phyloP scores from a whole-genome alignment of 129 eudicot genomes.

The Saposhnikovia divaricata region DNA sequence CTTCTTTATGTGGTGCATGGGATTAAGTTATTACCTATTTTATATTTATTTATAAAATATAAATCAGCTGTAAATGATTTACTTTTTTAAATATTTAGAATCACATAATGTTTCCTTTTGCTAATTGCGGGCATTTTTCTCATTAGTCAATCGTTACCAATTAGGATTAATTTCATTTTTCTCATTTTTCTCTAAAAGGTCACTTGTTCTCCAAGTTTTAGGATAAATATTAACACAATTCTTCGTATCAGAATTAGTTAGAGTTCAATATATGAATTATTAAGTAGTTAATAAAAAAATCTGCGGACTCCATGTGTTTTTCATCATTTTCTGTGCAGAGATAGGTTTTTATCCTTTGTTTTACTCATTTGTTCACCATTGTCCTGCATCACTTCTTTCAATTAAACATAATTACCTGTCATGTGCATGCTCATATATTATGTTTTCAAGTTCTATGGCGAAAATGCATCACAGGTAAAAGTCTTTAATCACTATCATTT shows the following conservation, averaged over 20 bases:
- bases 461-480: not conserved
- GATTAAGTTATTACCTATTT: not conserved
- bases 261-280: not conserved
- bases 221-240: not conserved
- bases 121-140: not conserved
- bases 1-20: not conserved
- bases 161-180: not conserved
- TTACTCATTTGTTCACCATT: not conserved
- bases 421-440: not conserved
- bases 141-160: not conserved
- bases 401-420: not conserved
- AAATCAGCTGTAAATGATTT: too few species aligned
- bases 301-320: not conserved
- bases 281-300: not conserved
- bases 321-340: not conserved
- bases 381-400: not conserved
- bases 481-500: not conserved
- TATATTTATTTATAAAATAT: too few species aligned
- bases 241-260: not conserved
- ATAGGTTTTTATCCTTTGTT: not conserved
- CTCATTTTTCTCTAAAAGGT: not conserved
- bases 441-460: not conserved
- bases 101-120: not conserved
- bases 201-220: not conserved
- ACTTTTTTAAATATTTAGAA: too few species aligned